Evolutionary conservation across 306 rosid genomes (phyloP), one percentile per base, ranked within the genome.

Genomic region (Gynostemma pentaphyllum): DNA sequence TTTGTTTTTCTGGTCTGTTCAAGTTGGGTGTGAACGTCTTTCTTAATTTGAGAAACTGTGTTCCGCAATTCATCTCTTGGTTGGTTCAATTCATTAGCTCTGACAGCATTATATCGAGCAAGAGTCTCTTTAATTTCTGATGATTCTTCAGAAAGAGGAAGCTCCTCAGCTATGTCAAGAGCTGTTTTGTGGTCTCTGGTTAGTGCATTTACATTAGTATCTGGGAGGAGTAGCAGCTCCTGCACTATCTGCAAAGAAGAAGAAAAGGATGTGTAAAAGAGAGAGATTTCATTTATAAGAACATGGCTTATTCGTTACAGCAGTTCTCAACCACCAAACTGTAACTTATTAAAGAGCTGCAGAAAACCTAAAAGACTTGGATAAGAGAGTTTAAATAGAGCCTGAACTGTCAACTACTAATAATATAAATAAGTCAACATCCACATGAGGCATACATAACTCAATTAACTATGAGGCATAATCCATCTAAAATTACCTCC

Each of bases 41-140:
- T 86, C 83, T 94, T 94, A 13, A 94, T 94, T 69, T 94, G 99
- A 64, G 99, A 86, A 41, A 94, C 99, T 2, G 97, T 94, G 40
- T 88, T 94, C 80, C 99, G 80, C 80, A 94, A 45, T 60, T 94
- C 99, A 51, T 94, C 99, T 74, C 97, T 84, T 19, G 99, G 99
- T 77, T 94, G 99, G 82, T 94, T 94, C 68, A 94, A 95, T 53
- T 94, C 99, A n/a, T 94, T 94, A 28, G 97, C 97, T 67, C 90
- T 84, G 10, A 88, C 84, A 29, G 99, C 99, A 15, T 90, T 91
- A 0, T 19, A 72, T 42, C 68, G 81, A 54, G 82, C 61, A 64
- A 94, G 97, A 48, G 72, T 78, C 18, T 74, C 95, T 73, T 67
- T 88, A 45, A 94, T 87, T 2, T 82, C 89, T 3, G 99, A 70